Evolutionary conservation across 2,329 filamentous ascomycete genomes (phyloP), one percentile per base, ranked within the genome.

Genomic region (Sordariomycetes sp.): DNA sequence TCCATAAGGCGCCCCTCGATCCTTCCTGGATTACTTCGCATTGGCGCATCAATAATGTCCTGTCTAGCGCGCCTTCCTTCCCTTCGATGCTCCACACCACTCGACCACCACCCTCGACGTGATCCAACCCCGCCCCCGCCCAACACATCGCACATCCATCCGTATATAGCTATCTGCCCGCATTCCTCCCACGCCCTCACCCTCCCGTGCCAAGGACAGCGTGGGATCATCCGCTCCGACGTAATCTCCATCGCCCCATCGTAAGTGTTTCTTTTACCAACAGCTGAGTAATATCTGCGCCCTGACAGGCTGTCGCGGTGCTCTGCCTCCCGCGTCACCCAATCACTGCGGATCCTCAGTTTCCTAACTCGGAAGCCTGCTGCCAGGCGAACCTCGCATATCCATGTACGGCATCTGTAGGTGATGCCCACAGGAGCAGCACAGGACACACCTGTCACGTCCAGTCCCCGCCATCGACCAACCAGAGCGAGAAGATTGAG

Each of bases 271-370:
- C 32, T 53, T 53, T 53, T 53, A 17, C 34, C 32, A 32, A 32
- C 36, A 22, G 56, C 51, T 58, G 55, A 69, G 66, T 69, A 70
- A 70, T 70, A 66, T 55, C 64, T 63, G 55, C 52, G 62, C 63
- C 65, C 64, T 69, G 62, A 70, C 63, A 70, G 68, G 68, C 60
- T 56, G 52, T 52, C 17, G 25, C 22, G 20, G 48, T 13, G 55
- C 20, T 39, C 32, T 20, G 35, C 50, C 55, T 39, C 50, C 28
- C 48, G 20, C 48, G 24, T 56, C 39, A 48, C 25, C 39, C 10
- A 48, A 36, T 6, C 13, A 28, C 48, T 42, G 32, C 39, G 55
- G 24, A 45, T 7, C 45, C 45, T 25, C 32, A 24, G 45, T 42
- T 56, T 52, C 55, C 55, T 35, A 52, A 42, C 48, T 56, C 36